Base-by-base conservation (phyloP, 2,329 filamentous ascomycete species). In the Aspergillus sp. region DNA sequence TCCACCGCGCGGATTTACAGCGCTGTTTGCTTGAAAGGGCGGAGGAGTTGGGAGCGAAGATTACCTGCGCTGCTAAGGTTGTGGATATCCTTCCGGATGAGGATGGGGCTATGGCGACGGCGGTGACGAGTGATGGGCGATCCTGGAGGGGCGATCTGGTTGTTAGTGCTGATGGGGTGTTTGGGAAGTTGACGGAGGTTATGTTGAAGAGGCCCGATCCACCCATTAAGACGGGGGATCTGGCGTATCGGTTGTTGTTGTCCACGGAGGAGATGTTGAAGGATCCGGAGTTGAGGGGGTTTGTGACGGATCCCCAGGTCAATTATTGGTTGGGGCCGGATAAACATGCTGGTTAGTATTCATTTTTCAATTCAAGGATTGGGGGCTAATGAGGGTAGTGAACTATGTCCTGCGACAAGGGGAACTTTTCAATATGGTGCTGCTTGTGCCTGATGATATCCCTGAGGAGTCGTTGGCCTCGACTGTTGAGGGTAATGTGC, bases 381-480 rank as follows among this genome's bases (percentile, higher is more conserved):
- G 12, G 9, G 4, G 7, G n/a, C 59, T 51, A 10, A 61, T 30
- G 43, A 4, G 9, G 32, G 21, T 30, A 72, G 84, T 86, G 0
- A 84, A 82, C 0, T 90, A 90, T 69, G 85, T 86, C 0, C 73
- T 90, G 55, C 80, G 85, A 0, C 80, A 76, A 0, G 86, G 86
- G 0, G 64, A 71, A 15, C 55, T 71, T 1, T 72, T 72, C 38
- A 72, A 72, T 32, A 81, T 90, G 30, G 87, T 90, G 0, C 74
- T 90, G 0, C 77, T 89, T 0, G 82, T 85, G 1, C 88, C 88
- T 0, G 88, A 90, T 64, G 82, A 89, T 64, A 75, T 89, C 0
- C 84, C 85, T 0, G 75, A 80, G 5, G 80, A 81, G 1, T 82
- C 86, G 0, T 50, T 71, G 0, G 79, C 81, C 17, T 82, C 78